Evolutionary conservation across 2,329 filamentous ascomycete species (phyloP).

Genomic region (Sclerotinia nivalis): DNA sequence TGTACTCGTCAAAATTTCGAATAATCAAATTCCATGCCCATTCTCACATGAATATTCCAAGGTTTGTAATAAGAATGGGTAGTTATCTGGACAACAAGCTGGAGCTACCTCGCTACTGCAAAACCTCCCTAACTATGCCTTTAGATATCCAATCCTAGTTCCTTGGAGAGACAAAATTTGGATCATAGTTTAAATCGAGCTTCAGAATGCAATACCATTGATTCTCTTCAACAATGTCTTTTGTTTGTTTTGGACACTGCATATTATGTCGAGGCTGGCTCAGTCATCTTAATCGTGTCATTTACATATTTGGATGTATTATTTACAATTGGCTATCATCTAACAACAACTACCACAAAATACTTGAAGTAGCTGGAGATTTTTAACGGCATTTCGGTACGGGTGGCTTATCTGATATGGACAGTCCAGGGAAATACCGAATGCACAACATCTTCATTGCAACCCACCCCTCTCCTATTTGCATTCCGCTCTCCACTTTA

Average conservation of each 20-base stretch:
- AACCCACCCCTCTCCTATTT: background rate
- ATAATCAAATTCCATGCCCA: background rate
- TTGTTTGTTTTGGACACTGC: background rate
- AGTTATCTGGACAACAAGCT: background rate
- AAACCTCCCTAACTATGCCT: background rate
- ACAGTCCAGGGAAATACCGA: background rate
- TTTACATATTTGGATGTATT: background rate
- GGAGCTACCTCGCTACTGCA: background rate
- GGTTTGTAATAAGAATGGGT: background rate
- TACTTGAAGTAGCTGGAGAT: background rate
- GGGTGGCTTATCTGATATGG: conserved; percentile 1
- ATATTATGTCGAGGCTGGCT: background rate
- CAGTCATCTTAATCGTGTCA: background rate
- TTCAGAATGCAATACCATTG: background rate
- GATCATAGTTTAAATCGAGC: background rate
- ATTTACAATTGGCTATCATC: background rate
- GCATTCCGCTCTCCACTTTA: background rate
- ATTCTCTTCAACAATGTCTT: background rate
- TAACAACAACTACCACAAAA: background rate
- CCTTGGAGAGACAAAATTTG: background rate
- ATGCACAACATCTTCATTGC: conserved; percentile 7
- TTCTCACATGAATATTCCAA: background rate
- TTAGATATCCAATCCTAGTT: background rate
- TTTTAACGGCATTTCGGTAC: background rate
- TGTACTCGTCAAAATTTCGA: background rate